phyloP scores from a whole-genome alignment of 148 eudicot genomes.

The Chenopodium album region DNA sequence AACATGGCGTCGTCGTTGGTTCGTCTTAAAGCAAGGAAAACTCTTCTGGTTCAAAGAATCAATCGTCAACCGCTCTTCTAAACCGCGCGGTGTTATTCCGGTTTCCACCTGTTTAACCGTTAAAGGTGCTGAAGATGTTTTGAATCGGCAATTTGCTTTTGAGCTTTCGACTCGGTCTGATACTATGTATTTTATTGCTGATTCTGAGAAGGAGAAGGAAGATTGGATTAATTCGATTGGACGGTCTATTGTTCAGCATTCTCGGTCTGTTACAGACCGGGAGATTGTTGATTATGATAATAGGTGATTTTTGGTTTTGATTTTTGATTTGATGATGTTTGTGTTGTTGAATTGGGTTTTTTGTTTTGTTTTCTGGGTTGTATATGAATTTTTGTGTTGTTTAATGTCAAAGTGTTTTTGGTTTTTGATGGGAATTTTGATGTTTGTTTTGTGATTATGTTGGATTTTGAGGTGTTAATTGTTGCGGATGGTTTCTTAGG shows the following conservation, averaged over 20 bases:
- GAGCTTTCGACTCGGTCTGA: slow-evolving; percentile 72
- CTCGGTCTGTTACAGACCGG: slow-evolving; percentile 67
- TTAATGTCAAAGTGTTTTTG: background rate
- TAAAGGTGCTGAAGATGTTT: slow-evolving; percentile 84
- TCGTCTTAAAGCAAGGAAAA: slow-evolving; percentile 79
- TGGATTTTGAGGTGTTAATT: background rate
- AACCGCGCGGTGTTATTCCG: slow-evolving; percentile 73
- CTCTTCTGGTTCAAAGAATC: slow-evolving; percentile 94
- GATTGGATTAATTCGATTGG: slow-evolving; percentile 95
- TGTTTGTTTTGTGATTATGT: background rate
- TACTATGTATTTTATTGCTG: slow-evolving; percentile 88
- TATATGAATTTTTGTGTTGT: slow-evolving; percentile 15
- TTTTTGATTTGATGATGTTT: background rate
- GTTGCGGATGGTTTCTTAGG: background rate
- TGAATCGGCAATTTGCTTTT: slow-evolving; percentile 66
- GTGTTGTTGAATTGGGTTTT: background rate
- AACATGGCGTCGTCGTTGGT: slow-evolving; percentile 95
- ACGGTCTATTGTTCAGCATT: slow-evolving; percentile 78
- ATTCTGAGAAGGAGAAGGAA: slow-evolving; percentile 89
- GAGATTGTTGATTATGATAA: slow-evolving; percentile 65
- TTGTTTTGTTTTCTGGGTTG: background rate
- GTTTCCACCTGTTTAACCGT: slow-evolving; percentile 73
- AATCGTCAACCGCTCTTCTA: slow-evolving; percentile 50
- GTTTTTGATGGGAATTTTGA: background rate
- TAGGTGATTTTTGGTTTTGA: background rate